phyloP scores from a whole-genome alignment of 2,329 filamentous ascomycete genomes.

The Plenodomus biglobosus region DNA sequence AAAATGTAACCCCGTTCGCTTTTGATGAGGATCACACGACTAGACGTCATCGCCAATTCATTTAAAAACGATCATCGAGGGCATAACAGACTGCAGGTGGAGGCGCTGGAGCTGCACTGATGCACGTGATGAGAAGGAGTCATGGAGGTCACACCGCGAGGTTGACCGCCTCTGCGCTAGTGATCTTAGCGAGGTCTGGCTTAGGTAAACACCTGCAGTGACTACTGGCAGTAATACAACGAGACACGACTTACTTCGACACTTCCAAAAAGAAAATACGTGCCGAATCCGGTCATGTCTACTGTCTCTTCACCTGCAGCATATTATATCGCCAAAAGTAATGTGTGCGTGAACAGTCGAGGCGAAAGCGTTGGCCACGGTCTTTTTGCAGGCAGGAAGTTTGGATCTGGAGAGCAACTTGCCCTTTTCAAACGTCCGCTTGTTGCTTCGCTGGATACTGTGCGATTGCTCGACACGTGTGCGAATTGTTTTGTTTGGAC shows the following conservation, averaged over 20 bases:
- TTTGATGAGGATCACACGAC: too few species aligned
- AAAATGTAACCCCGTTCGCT: too few species aligned
- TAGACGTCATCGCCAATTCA: too few species aligned
- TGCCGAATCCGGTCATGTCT: background rate
- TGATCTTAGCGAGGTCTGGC: too few species aligned
- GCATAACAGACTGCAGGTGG: too few species aligned
- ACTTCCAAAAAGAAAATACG: background rate
- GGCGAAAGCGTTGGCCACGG: slow-evolving; percentile 51
- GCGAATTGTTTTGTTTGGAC: slow-evolving; percentile 58
- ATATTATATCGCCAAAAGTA: slow-evolving; percentile 27
- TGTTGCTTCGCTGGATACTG: slow-evolving; percentile 56
- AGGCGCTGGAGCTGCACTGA: too few species aligned
- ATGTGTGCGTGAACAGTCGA: slow-evolving; percentile 21
- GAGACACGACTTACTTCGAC: too few species aligned
- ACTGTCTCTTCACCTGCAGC: slow-evolving; percentile 5
- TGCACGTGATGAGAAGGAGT: too few species aligned
- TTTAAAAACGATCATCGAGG: too few species aligned
- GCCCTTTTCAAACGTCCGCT: slow-evolving; percentile 55
- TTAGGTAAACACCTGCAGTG: background rate
- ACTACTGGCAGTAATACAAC: background rate
- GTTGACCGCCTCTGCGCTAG: too few species aligned
- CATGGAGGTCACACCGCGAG: too few species aligned
- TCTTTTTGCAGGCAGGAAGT: slow-evolving; percentile 55
- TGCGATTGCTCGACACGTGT: slow-evolving; percentile 57
- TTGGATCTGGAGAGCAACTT: slow-evolving; percentile 54